A percentile compares a stretch with the other conserved stretches of the same genome.
Evolutionary conservation across 768 basidiomycete genomes (phyloP).

Genomic region (Chlorophyllum brunneum): DNA sequence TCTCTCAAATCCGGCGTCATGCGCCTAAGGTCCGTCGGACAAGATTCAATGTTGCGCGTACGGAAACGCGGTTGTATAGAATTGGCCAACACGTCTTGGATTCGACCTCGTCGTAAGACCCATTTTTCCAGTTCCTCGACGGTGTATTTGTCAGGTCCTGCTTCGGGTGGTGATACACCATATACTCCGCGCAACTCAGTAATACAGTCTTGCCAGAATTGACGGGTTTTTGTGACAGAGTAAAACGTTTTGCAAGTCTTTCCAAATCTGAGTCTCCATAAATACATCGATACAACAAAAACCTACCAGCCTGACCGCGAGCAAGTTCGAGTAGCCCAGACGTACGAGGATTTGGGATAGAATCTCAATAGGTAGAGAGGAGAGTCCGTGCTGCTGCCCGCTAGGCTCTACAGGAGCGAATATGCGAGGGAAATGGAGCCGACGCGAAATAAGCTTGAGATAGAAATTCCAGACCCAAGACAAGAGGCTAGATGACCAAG

Average conservation of each 20-base stretch:
- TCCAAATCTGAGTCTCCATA: constrained; percentile 41
- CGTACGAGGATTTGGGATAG: too few relatives aligned
- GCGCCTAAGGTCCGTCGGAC: not conserved
- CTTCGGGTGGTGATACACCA: not conserved
- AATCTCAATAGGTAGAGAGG: too few relatives aligned
- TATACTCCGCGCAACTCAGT: not conserved
- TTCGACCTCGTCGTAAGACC: not conserved
- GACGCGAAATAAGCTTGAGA: too few relatives aligned
- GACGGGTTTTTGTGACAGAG: not conserved
- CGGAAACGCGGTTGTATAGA: not conserved
- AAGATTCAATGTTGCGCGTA: not conserved
- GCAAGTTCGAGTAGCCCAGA: too few relatives aligned
- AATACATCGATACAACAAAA: constrained; percentile 20
- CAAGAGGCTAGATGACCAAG: too few relatives aligned
- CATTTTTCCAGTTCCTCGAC: not conserved
- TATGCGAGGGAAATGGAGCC: too few relatives aligned
- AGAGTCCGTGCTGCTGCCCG: too few relatives aligned
- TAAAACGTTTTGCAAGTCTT: constrained; percentile 38
- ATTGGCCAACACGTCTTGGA: not conserved
- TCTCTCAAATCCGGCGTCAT: too few relatives aligned
- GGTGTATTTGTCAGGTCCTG: not conserved
- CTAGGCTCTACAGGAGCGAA: too few relatives aligned
- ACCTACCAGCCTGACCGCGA: not conserved
- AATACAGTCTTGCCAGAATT: not conserved
- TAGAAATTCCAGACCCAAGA: too few relatives aligned